These are phyloP conservation scores for Colletotrichum kahawae DNA, from an alignment of 2,329 filamentous ascomycete species.

Conservation along the genomic window DNA sequence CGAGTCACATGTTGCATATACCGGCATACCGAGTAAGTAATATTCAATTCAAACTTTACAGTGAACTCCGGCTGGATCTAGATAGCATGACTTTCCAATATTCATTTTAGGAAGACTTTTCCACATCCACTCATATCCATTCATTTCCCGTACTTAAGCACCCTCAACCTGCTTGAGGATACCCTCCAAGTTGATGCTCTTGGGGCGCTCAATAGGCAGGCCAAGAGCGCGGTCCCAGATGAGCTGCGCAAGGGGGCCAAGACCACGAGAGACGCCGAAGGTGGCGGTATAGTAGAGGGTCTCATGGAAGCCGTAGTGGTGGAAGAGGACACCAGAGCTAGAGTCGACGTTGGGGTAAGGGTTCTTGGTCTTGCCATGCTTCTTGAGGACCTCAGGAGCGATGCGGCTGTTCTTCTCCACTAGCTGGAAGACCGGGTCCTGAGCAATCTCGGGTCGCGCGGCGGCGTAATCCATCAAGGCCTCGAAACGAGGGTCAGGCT, in stretches of 20 bases:
- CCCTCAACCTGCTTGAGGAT: slow-evolving; percentile 72
- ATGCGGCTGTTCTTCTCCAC: slow-evolving; percentile 93
- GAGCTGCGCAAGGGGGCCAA: slow-evolving; percentile 91
- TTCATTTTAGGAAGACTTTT: neutral
- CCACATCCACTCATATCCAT: neutral
- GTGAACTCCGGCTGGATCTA: slow-evolving; percentile 15
- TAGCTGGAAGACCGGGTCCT: slow-evolving; percentile 90
- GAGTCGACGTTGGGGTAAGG: slow-evolving; percentile 97
- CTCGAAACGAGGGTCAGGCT: slow-evolving; percentile 95
- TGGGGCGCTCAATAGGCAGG: slow-evolving; percentile 94
- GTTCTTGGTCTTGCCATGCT: slow-evolving; percentile 99
- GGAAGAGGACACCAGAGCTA: slow-evolving; percentile 91
- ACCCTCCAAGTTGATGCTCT: slow-evolving; percentile 94
- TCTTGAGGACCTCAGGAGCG: slow-evolving; percentile 85
- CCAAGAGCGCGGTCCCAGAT: slow-evolving; percentile 96
- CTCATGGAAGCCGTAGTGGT: slow-evolving; percentile 97
- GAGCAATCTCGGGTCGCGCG: slow-evolving; percentile 81
- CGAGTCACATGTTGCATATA: neutral
- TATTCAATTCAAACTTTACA: neutral
- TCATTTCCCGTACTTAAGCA: slow-evolving; percentile 31
- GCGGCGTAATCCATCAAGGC: slow-evolving; percentile 96
- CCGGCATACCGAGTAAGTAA: neutral
- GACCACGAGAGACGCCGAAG: slow-evolving; percentile 70
- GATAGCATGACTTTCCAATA: neutral
- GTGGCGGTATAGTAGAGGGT: slow-evolving; percentile 90